Conservation (phyloP, 345 rosid genomes). For the Tarenaya hassleriana region DNA sequence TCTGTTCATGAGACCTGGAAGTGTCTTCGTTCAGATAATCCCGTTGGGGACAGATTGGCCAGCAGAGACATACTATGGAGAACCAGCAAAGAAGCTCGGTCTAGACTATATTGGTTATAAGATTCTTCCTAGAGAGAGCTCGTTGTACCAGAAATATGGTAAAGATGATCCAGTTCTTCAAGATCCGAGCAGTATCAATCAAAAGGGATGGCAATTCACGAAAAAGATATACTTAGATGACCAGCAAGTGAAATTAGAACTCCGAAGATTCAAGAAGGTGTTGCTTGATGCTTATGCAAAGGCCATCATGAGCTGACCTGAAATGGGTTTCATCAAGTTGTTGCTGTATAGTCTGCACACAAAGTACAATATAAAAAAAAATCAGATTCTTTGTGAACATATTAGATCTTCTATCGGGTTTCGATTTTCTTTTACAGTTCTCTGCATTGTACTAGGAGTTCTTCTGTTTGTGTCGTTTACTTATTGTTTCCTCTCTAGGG, state of each 20-base stretch:
- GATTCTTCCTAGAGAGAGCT: conserved; percentile 63
- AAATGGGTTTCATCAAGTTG: background rate
- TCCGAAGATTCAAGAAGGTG: conserved; percentile 48
- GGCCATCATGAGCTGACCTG: conserved; percentile 24
- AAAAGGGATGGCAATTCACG: conserved; percentile 76
- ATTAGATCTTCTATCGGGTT: conserved; percentile 43
- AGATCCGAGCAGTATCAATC: conserved; percentile 50
- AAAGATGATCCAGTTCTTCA: conserved; percentile 53
- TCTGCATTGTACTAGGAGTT: no score
- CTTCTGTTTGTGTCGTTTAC: no score
- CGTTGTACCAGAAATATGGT: conserved; percentile 51
- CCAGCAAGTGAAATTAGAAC: conserved; percentile 54
- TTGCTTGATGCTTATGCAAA: conserved; percentile 42
- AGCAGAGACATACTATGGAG: conserved; percentile 71
- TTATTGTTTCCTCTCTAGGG: no score
- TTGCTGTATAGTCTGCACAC: conserved; percentile 20
- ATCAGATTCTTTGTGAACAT: conserved; percentile 21
- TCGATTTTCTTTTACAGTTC: no score
- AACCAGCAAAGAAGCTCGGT: conserved; percentile 70
- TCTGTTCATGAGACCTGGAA: conserved; percentile 64
- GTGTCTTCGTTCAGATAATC: conserved; percentile 61
- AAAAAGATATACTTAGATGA: conserved; percentile 57
- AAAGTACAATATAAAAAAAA: conserved; percentile 6
- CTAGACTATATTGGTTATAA: conserved; percentile 58
- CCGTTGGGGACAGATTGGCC: conserved; percentile 89